Evolutionary conservation across 116 monocot genomes (phyloP), one percentile per base, ranked within the genome.

Genomic region (Iris pallida): DNA sequence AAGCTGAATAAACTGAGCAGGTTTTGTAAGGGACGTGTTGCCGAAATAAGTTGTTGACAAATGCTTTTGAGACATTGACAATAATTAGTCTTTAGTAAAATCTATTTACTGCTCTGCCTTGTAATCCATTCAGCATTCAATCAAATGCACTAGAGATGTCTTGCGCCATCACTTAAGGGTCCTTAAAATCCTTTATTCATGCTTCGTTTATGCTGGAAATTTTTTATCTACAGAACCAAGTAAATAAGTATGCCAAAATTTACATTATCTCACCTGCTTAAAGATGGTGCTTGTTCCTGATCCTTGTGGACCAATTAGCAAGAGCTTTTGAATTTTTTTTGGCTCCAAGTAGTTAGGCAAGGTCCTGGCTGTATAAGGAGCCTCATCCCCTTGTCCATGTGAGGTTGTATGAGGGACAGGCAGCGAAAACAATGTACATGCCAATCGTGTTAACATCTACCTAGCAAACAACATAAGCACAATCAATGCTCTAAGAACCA

Each of bases 201-300:
- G 30, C 30, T 30, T 30, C 30, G 30, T 30, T 30, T 30, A 30
- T 30, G 30, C 30, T 30, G 30, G 30, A 30, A 30, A 30, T 1
- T 30, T 30, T 30, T 1, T 60, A 68, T 45, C 19, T n/a, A 58
- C 47, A 58, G 30, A 65, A 12, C 10, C 8, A 71, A 19, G 13
- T 20, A 73, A 56, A 8, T 11, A 73, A 5, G 46, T 17, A 55
- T 43, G 42, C 30, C 15, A 43, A 16, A 57, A 57, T 20, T 10
- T 47, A 30, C 14, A 58, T 51, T 15, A 20, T 7, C 60, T 65
- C 19, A 86, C 95, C 90, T 95, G 95, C 65, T 95, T 95, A 68
- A 95, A 95, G n/a, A 95, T 95, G 20, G 95, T 91, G 78, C 95
- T 95, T 59, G 95, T 91, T 63, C 95, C 95, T 58, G 95, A 83